phyloP scores from a whole-genome alignment of 805 yeast species.

The Suhomyces sp. region DNA sequence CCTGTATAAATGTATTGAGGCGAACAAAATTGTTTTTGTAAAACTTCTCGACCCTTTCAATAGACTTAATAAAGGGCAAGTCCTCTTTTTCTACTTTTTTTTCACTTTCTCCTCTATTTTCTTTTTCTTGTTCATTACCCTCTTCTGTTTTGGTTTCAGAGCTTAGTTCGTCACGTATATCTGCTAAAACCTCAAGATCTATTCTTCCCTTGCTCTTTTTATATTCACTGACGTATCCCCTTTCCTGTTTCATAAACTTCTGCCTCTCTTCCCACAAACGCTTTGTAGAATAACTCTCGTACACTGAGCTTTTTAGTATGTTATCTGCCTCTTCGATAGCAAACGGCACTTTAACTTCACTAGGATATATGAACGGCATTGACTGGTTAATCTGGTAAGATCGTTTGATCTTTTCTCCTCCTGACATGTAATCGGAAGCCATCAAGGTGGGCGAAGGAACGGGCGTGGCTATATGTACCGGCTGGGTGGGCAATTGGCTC shows the following conservation, averaged over 20 bases:
- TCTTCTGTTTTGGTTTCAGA: background rate
- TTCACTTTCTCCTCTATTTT: background rate
- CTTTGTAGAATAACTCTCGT: slow-evolving; percentile 62
- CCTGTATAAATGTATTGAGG: slow-evolving; percentile 61
- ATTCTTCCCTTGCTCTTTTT: slow-evolving; percentile 3
- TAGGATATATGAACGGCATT: slow-evolving; percentile 66
- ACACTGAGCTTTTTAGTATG: slow-evolving; percentile 58
- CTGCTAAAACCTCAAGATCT: background rate
- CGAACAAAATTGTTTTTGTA: slow-evolving; percentile 53
- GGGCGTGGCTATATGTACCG: slow-evolving; percentile 79
- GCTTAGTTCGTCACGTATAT: background rate
- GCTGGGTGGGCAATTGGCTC: slow-evolving; percentile 48
- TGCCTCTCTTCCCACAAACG: slow-evolving; percentile 75
- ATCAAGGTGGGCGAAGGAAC: slow-evolving; percentile 74
- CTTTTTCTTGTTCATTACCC: background rate
- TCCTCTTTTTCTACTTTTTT: slow-evolving; percentile 17
- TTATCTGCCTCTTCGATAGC: slow-evolving; percentile 79
- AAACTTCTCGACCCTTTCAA: slow-evolving; percentile 57
- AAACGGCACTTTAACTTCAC: slow-evolving; percentile 49
- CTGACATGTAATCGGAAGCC: slow-evolving; percentile 44
- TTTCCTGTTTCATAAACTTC: slow-evolving; percentile 66
- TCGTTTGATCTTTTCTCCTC: slow-evolving; percentile 49
- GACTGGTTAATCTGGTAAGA: slow-evolving; percentile 64
- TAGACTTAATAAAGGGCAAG: slow-evolving; percentile 35
- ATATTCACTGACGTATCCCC: slow-evolving; percentile 44